These are phyloP conservation scores for Euphorbia corollata DNA, from an alignment of 441 rosid species.

Conservation along the genomic window DNA sequence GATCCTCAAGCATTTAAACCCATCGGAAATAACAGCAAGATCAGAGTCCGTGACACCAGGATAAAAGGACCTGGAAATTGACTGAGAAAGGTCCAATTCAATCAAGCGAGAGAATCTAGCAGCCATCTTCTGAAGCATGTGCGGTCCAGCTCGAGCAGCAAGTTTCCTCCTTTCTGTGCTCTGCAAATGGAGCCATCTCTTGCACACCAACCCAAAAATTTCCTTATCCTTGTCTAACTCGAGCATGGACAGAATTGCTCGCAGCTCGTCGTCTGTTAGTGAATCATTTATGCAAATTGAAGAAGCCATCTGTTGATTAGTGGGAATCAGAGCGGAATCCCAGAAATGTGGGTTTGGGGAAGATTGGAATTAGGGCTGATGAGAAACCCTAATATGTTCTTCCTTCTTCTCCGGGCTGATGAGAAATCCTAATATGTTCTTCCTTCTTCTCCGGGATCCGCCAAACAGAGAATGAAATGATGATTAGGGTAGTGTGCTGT, in stretches of 20 bases:
- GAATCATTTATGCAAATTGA: slow-evolving; percentile 57
- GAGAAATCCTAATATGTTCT: slow-evolving; percentile 3
- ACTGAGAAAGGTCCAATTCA: slow-evolving; percentile 88
- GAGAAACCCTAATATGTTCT: slow-evolving; percentile 4
- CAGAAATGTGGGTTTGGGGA: not conserved
- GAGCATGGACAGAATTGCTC: slow-evolving; percentile 54
- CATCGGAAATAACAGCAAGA: slow-evolving; percentile 61
- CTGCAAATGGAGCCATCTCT: slow-evolving; percentile 79
- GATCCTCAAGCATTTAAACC: slow-evolving; percentile 53
- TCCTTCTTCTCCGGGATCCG: not conserved
- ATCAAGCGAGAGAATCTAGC: slow-evolving; percentile 60
- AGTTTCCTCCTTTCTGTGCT: slow-evolving; percentile 84
- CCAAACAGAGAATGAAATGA: not conserved
- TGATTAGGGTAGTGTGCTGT: not conserved
- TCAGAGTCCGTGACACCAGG: slow-evolving; percentile 92
- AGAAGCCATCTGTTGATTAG: slow-evolving; percentile 8
- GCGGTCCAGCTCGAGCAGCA: slow-evolving; percentile 83
- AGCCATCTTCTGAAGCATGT: slow-evolving; percentile 73
- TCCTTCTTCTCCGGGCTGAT: not conserved
- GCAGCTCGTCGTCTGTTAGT: slow-evolving; percentile 74
- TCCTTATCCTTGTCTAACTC: slow-evolving; percentile 69
- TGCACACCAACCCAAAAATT: slow-evolving; percentile 81
- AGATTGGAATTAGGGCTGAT: slow-evolving; percentile 18
- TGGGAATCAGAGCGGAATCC: not conserved
- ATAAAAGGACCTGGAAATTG: slow-evolving; percentile 71